Conservation (phyloP, 257 asterid genomes). For the Sherardia arvensis region DNA sequence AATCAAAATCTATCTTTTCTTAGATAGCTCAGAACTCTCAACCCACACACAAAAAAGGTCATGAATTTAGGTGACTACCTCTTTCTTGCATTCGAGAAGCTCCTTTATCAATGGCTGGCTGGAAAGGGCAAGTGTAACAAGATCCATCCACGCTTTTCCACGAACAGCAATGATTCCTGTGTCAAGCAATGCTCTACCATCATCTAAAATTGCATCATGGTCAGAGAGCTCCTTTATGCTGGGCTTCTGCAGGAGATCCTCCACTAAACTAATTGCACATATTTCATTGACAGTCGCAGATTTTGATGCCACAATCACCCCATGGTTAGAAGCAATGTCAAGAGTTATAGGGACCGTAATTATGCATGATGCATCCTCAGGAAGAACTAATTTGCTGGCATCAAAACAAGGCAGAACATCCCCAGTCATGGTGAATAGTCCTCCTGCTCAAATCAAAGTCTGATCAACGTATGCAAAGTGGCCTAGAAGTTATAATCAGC, state of each 20-base stretch:
- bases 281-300: slow-evolving; percentile 25
- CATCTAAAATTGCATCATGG: slow-evolving; percentile 75
- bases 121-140: slow-evolving; percentile 57
- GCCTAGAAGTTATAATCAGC: slow-evolving; percentile 6
- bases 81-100: slow-evolving; percentile 69
- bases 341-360: slow-evolving; percentile 89
- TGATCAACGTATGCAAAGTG: background rate
- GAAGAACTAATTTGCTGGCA: slow-evolving; percentile 80
- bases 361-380: slow-evolving; percentile 74
- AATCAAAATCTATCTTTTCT: background rate
- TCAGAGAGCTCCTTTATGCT: slow-evolving; percentile 52
- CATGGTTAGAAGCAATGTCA: slow-evolving; percentile 91
- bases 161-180: slow-evolving; percentile 91
- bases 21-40: background rate
- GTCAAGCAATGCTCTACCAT: slow-evolving; percentile 90
- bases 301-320: slow-evolving; percentile 87
- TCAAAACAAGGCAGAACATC: slow-evolving; percentile 99
- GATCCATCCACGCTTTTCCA: slow-evolving; percentile 93
- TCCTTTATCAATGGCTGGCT: slow-evolving; percentile 59
- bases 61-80: slow-evolving; percentile 37
- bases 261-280: slow-evolving; percentile 44
- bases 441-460: slow-evolving; percentile 47
- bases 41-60: background rate
- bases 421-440: slow-evolving; percentile 91
- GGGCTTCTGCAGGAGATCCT: slow-evolving; percentile 92